These are phyloP conservation scores for Sclerotinia spermophila DNA, from an alignment of 2,329 filamentous ascomycete species.

Conservation along the genomic window DNA sequence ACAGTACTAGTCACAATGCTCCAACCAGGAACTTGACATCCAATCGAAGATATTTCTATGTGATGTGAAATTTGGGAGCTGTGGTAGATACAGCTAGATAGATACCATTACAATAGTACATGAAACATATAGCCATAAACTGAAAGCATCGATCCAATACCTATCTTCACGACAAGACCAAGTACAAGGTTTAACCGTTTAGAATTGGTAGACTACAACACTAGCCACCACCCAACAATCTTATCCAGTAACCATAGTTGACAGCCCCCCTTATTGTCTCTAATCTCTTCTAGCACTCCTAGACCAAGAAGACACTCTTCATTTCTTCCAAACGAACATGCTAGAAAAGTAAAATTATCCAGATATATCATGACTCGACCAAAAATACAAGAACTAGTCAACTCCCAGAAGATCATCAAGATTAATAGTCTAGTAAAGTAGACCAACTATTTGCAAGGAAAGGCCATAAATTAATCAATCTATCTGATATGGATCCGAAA, in stretches of 20 bases:
- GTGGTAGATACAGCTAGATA: not conserved
- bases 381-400: no score
- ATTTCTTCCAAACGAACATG: no score
- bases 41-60: not conserved
- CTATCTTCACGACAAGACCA: not conserved
- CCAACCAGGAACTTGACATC: not conserved
- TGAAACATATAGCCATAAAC: not conserved
- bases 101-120: not conserved
- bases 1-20: not conserved
- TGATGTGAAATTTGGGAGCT: not conserved
- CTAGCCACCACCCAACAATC: not conserved
- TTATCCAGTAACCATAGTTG: not conserved
- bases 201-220: not conserved
- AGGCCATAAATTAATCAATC: not conserved
- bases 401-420: not conserved
- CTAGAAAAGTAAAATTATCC: no score
- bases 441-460: not conserved
- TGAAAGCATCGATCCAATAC: no score
- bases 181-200: not conserved
- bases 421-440: accelerated
- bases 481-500: accelerated
- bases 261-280: no score
- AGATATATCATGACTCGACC: not conserved
- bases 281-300: no score
- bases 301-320: no score